A percentile compares a stretch with the other conserved stretches of the same genome.
Evolutionary conservation across 345 rosid genomes (phyloP).

Genomic region (Dimocarpus longan): DNA sequence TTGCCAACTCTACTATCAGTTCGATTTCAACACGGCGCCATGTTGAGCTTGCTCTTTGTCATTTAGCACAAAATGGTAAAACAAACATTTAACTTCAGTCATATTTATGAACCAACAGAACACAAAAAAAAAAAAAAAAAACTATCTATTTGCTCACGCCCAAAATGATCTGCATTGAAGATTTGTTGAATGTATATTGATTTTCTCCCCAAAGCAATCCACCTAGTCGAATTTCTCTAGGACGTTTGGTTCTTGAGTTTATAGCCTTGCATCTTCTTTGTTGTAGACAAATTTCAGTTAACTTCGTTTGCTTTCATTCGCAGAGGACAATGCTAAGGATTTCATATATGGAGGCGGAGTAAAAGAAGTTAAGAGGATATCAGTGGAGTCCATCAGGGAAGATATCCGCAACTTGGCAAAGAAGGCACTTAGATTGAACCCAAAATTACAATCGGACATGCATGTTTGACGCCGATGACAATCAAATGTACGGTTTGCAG

Average conservation of each 20-base stretch:
- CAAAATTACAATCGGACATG: constrained; percentile 35
- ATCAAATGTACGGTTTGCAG: constrained; percentile 8
- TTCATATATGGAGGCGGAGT: constrained; percentile 61
- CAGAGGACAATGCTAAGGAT: constrained; percentile 75
- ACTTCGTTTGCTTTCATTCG: constrained; percentile 14
- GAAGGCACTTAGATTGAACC: constrained; percentile 67
- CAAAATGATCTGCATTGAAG: not conserved
- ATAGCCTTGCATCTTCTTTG: not conserved
- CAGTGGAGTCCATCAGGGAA: constrained; percentile 78
- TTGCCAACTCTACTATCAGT: constrained; percentile 50
- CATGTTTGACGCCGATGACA: constrained; percentile 10
- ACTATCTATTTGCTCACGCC: no score
- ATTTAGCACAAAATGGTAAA: constrained; percentile 90
- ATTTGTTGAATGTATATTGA: not conserved
- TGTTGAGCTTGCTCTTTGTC: constrained; percentile 90
- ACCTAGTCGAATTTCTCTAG: not conserved
- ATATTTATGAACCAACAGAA: not conserved
- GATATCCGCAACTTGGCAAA: constrained; percentile 86
- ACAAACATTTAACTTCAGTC: not conserved
- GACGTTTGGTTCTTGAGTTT: not conserved
- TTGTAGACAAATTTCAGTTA: not conserved
- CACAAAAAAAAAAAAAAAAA: no score
- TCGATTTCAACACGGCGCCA: constrained; percentile 76
- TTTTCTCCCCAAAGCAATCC: not conserved
- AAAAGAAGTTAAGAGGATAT: constrained; percentile 64